These are phyloP conservation scores for Neofusicoccum cordaticola DNA, from an alignment of 2,329 filamentous ascomycete genomes.

Conservation along the genomic window DNA sequence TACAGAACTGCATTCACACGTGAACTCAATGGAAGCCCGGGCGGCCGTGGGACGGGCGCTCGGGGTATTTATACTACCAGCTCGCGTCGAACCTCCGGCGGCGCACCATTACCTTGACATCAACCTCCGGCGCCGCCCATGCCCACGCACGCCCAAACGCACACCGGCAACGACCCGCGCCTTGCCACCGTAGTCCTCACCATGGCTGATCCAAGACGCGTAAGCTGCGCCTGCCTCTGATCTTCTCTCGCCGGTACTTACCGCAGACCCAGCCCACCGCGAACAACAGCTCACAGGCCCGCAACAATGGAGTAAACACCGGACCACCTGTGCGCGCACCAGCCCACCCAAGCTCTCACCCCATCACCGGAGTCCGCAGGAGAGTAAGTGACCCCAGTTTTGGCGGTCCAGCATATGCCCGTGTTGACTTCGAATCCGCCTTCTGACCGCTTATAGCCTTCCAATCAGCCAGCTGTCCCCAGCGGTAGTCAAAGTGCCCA, in stretches of 20 bases:
- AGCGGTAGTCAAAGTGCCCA: background rate
- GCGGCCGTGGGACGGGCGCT: too few relatives aligned
- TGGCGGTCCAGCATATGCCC: background rate
- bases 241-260: background rate
- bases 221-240: background rate
- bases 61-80: too few relatives aligned
- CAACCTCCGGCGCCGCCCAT: background rate
- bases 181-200: background rate
- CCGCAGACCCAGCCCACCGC: background rate
- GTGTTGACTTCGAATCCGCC: background rate
- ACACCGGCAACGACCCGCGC: background rate
- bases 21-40: too few relatives aligned
- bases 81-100: too few relatives aligned
- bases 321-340: background rate
- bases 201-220: background rate
- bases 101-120: background rate
- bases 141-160: background rate
- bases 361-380: background rate
- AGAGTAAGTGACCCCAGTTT: background rate
- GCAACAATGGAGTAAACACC: background rate
- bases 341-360: background rate
- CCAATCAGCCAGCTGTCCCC: background rate
- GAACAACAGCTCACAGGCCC: background rate
- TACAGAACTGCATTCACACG: too few relatives aligned
- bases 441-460: background rate